These are phyloP conservation scores for Elongisporangium senticosum DNA, from an alignment of 352 stramenopile genomes.

Conservation along the genomic window DNA sequence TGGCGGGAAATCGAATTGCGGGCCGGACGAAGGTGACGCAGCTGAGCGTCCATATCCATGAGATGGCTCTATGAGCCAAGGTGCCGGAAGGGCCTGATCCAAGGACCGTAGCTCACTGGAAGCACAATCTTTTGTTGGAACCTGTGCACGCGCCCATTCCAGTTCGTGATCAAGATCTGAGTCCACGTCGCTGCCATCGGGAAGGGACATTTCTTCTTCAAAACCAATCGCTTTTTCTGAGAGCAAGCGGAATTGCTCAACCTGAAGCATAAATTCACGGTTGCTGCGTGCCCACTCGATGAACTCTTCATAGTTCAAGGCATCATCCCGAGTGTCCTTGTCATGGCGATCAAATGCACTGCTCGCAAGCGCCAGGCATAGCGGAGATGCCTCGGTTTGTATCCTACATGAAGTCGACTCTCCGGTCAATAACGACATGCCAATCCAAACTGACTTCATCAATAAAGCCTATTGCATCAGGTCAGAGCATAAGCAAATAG, in stretches of 20 bases:
- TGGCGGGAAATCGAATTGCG: conserved; percentile 31
- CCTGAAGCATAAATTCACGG: conserved; percentile 80
- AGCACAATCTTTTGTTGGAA: background rate
- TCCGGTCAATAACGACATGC: conserved; percentile 60
- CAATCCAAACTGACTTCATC: conserved; percentile 76
- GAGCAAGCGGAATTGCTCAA: conserved; percentile 72
- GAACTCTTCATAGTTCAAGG: conserved; percentile 73
- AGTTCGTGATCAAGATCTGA: conserved; percentile 64
- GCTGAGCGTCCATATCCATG: background rate
- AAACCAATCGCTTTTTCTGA: conserved; percentile 60
- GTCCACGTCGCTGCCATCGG: conserved; percentile 63
- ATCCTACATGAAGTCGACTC: conserved; percentile 4
- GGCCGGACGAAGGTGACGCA: conserved; percentile 1
- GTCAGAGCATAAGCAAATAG: background rate
- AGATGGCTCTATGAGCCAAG: conserved; percentile 52
- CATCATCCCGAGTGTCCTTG: conserved; percentile 23
- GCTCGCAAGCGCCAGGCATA: conserved; percentile 45
- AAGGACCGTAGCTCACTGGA: background rate
- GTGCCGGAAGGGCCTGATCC: conserved; percentile 20
- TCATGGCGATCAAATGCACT: conserved; percentile 53
- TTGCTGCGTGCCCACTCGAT: conserved; percentile 81
- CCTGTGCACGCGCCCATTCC: background rate
- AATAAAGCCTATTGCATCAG: conserved; percentile 39
- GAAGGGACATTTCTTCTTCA: conserved; percentile 56
- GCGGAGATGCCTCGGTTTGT: conserved; percentile 2